A percentile compares a stretch with the other conserved stretches of the same genome.
Conservation (phyloP, 768 basidiomycete genomes). For the Suillus decipiens region DNA sequence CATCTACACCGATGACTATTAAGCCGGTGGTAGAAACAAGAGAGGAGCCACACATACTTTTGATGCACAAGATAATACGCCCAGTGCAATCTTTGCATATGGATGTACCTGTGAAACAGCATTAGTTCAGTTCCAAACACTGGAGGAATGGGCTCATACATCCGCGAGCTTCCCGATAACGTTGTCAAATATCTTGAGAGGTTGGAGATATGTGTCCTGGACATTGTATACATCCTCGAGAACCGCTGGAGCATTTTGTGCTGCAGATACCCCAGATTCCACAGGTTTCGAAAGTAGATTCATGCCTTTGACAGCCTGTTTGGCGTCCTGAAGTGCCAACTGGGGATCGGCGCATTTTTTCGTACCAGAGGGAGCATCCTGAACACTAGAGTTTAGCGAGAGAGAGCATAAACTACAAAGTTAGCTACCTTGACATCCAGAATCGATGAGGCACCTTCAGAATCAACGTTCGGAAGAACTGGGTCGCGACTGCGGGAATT, state of each 20-base stretch:
- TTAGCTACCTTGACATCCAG: not conserved
- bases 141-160: not conserved
- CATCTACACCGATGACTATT: no score
- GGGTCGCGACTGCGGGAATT: not conserved
- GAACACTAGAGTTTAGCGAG: not conserved
- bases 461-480: not conserved
- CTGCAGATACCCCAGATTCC: no score
- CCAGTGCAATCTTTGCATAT: no score
- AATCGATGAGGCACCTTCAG: not conserved
- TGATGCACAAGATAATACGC: no score
- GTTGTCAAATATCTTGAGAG: conserved; percentile 1
- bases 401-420: not conserved
- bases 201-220: not conserved
- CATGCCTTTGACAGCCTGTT: not conserved
- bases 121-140: no score
- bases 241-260: no score
- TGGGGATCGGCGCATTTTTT: not conserved
- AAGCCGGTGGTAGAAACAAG: no score
- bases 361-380: not conserved
- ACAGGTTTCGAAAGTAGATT: no score
- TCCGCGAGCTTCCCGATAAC: not conserved
- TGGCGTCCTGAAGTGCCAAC: not conserved
- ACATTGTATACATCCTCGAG: not conserved
- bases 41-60: no score
- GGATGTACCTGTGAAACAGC: no score